Evolutionary conservation across 176 grass and related monocot genomes (phyloP), one percentile per base, ranked within the genome.

Genomic region (Typha latifolia): DNA sequence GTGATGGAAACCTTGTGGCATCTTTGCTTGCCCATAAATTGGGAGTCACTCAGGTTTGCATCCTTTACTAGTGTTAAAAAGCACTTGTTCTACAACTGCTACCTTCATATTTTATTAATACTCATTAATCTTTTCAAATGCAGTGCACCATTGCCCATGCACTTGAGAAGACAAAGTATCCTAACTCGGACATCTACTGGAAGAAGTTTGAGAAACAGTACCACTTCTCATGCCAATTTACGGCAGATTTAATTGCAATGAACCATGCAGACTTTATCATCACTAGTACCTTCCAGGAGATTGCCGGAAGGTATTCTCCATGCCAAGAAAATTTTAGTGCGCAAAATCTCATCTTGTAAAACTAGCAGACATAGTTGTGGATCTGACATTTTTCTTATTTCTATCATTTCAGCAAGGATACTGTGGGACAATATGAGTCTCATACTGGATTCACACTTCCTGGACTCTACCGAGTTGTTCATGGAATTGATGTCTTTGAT

Each of bases 181-280:
- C 89, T 1, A 99, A 93, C 77, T 99, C 94, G 9, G 94, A 99
- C 61, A 82, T 99, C n/a, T 93, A 99, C 67, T 99, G 94, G 94
- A 99, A 93, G 86, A 93, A 99, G 64, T 89, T 99, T 49, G 94
- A 99, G 85, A 82, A 99, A 21, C 89, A 99, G 74, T 99, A 99
- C 71, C 94, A 99, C 68, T 99, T 99, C 84, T 99, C 94, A 14
- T 99, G 94, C 83, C 94, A 99, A 61, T 99, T 99, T 79, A 99
- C 94, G 0, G 90, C 94, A 23, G 94, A 99, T 72, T 78, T 99
- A 76, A 90, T 99, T 12, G 94, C 94, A 0, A 99, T 99, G 94
- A 99, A 99, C 71, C 94, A 99, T 48, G 94, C 94, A 1, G 94
- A 99, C 69, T 99, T 99, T 84, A 99, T 99, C 70, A 93, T 99